These are phyloP conservation scores for Suillus plorans DNA, from an alignment of 768 basidiomycete species.

Conservation along the genomic window DNA sequence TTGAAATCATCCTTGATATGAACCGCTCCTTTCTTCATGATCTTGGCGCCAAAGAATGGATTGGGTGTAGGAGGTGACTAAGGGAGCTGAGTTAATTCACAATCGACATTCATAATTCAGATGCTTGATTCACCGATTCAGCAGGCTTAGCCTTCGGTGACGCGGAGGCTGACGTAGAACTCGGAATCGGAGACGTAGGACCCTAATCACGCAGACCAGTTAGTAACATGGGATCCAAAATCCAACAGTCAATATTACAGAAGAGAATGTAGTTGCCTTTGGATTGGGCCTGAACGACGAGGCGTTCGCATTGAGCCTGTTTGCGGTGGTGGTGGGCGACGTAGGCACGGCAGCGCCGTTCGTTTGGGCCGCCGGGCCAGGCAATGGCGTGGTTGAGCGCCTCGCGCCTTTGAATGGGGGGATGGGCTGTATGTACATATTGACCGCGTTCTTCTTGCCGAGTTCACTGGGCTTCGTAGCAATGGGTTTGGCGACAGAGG, in stretches of 20 bases:
- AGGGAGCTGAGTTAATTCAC: conserved; percentile 14
- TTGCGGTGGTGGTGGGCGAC: conserved; percentile 54
- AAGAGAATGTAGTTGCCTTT: conserved; percentile 75
- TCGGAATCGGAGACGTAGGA: conserved; percentile 46
- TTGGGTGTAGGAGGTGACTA: conserved; percentile 59
- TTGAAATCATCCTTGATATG: conserved; percentile 97
- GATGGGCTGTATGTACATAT: conserved; percentile 86
- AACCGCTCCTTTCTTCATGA: conserved; percentile 73
- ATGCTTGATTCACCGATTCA: conserved; percentile 45
- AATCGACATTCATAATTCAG: not conserved
- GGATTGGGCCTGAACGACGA: conserved; percentile 89
- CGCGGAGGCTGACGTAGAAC: conserved; percentile 40
- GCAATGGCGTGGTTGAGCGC: conserved; percentile 28
- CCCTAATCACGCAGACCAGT: conserved; percentile 35
- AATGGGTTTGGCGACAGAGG: conserved; percentile 31
- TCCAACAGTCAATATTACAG: conserved; percentile 40
- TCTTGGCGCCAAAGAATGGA: conserved; percentile 86
- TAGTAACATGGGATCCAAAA: conserved; percentile 14
- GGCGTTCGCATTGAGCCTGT: conserved; percentile 84
- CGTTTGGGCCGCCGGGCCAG: conserved; percentile 16
- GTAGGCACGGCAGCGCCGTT: conserved; percentile 38
- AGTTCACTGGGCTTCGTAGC: conserved; percentile 30
- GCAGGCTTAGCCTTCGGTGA: conserved; percentile 63
- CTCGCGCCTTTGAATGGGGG: conserved; percentile 84
- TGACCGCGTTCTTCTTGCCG: conserved; percentile 46